A percentile compares a stretch with the other conserved stretches of the same genome.
phyloP scores from a whole-genome alignment of 23 red algal genomes.

The Gracilaria vermiculophylla region DNA sequence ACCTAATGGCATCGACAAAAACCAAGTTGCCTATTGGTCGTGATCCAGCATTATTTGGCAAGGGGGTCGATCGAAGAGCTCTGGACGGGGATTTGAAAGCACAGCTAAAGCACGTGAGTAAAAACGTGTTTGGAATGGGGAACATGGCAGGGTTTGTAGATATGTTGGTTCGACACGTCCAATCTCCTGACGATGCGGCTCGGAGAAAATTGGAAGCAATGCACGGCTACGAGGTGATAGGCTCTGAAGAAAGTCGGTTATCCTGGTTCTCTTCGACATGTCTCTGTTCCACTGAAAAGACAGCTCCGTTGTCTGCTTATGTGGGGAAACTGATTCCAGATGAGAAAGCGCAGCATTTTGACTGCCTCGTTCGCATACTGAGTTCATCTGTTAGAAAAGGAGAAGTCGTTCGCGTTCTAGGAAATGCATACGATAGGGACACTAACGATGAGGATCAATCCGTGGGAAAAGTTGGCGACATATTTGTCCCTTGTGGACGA shows the following conservation, averaged over 20 bases:
- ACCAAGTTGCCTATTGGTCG: not conserved
- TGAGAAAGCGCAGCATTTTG: constrained; percentile 61
- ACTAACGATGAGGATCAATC: constrained; percentile 76
- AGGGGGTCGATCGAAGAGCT: not conserved
- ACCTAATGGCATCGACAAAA: not conserved
- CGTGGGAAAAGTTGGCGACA: constrained; percentile 35
- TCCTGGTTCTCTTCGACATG: constrained; percentile 24
- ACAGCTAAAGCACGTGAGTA: constrained; percentile 31
- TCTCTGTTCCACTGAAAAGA: constrained; percentile 8
- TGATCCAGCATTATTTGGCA: not conserved
- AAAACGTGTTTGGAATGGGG: constrained; percentile 53
- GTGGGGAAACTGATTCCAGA: constrained; percentile 75
- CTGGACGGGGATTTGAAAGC: constrained; percentile 46
- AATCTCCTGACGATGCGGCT: constrained; percentile 36
- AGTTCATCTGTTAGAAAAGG: constrained; percentile 46
- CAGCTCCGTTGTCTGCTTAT: constrained; percentile 49
- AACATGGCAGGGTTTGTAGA: constrained; percentile 60
- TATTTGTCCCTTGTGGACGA: constrained; percentile 70
- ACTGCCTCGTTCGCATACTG: constrained; percentile 78
- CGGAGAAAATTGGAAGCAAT: constrained; percentile 41
- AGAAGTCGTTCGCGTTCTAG: constrained; percentile 68
- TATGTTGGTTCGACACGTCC: constrained; percentile 57
- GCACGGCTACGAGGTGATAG: not conserved
- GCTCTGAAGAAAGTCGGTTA: not conserved
- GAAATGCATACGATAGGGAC: constrained; percentile 73